Conservation (phyloP, 2,329 filamentous ascomycete genomes). For the Hypomyces perniciosus region DNA sequence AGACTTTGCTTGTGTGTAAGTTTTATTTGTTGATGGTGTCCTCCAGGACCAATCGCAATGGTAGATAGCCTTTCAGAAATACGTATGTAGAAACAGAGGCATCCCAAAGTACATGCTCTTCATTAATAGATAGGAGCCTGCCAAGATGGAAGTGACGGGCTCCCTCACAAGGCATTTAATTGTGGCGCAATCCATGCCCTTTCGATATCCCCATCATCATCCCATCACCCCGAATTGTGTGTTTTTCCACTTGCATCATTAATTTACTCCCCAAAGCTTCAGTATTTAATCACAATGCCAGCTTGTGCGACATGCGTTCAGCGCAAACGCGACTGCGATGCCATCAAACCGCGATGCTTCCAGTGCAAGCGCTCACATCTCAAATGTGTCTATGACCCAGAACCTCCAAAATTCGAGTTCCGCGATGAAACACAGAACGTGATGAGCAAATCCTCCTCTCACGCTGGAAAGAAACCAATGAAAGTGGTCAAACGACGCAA, state of each 20-base stretch:
- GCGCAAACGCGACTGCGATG: neutral
- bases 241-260: neutral
- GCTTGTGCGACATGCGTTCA: neutral
- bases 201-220: neutral
- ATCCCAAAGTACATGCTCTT: too few species aligned
- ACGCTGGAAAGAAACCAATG: neutral
- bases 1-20: too few species aligned
- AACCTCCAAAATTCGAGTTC: neutral
- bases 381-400: neutral
- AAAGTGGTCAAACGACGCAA: neutral
- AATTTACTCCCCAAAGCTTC: neutral
- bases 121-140: too few species aligned
- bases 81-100: too few species aligned
- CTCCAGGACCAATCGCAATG: too few species aligned
- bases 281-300: neutral
- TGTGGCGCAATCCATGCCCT: neutral
- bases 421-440: neutral
- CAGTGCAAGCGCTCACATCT: neutral
- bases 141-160: too few species aligned
- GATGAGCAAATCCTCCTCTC: neutral
- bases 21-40: too few species aligned
- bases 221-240: neutral
- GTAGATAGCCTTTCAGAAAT: too few species aligned
- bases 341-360: neutral
- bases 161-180: neutral